These are phyloP conservation scores for Picea abies DNA, from an alignment of 83 land plant species.

Conservation along the genomic window DNA sequence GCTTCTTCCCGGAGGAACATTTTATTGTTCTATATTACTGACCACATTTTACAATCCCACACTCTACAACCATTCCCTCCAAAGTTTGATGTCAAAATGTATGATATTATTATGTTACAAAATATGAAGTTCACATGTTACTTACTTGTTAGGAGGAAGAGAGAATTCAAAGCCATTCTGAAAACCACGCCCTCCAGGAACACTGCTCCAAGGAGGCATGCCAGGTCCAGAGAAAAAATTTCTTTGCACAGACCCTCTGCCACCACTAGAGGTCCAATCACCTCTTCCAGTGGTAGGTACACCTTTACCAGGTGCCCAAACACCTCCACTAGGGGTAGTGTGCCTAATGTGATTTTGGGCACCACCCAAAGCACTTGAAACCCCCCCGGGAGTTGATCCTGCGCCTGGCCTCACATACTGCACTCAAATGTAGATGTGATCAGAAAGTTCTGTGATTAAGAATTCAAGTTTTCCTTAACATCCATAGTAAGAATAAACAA, in stretches of 20 bases:
- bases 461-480: background rate
- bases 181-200: constrained; percentile 30
- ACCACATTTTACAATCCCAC: no score
- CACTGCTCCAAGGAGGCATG: constrained; percentile 33
- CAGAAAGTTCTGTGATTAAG: background rate
- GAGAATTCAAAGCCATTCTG: no score
- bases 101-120: no score
- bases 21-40: no score
- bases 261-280: constrained; percentile 62
- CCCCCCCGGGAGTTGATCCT: constrained; percentile 29
- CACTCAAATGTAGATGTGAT: constrained; percentile 17
- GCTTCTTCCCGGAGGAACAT: no score
- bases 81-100: no score
- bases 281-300: constrained; percentile 47
- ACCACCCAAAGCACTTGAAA: constrained; percentile 33
- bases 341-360: constrained; percentile 50
- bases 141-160: no score
- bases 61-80: no score
- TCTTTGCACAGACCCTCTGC: constrained; percentile 45
- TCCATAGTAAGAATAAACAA: background rate
- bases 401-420: constrained; percentile 86
- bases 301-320: constrained; percentile 39
- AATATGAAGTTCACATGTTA: no score
- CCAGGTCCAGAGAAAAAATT: constrained; percentile 53
- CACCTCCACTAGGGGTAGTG: constrained; percentile 28